Evolutionary conservation across 2,329 filamentous ascomycete genomes (phyloP).

Genomic region (Lecanicillium sp.): DNA sequence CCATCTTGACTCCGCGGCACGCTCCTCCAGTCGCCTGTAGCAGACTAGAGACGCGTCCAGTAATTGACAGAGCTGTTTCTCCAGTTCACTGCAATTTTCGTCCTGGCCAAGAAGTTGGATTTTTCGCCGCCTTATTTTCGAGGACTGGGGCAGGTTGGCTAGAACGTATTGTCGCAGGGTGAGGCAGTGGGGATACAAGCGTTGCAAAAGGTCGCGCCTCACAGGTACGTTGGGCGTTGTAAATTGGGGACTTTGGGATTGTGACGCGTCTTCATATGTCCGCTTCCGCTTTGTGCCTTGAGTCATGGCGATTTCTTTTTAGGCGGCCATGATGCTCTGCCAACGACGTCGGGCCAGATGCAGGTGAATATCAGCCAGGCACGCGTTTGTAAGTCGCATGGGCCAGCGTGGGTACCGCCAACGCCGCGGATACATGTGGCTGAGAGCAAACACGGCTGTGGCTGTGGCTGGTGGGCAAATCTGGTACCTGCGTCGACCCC

Average conservation of each 20-base stretch:
- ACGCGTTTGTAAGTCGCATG: background rate
- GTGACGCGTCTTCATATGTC: slow-evolving; percentile 15
- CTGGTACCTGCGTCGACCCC: no score
- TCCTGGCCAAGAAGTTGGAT: slow-evolving; percentile 36
- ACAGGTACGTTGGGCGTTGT: slow-evolving; percentile 12
- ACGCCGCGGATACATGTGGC: no score
- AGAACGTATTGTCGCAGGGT: slow-evolving; percentile 67
- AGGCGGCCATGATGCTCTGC: no score
- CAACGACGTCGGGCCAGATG: no score
- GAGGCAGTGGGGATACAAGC: slow-evolving; percentile 58
- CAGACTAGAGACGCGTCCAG: slow-evolving; percentile 68
- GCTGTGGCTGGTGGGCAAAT: background rate
- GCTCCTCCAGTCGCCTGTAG: slow-evolving; percentile 18
- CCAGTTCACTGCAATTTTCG: slow-evolving; percentile 19
- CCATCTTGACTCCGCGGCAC: slow-evolving; percentile 25
- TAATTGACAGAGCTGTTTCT: slow-evolving; percentile 42
- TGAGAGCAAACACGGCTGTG: background rate
- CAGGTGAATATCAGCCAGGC: no score
- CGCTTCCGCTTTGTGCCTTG: slow-evolving; percentile 4
- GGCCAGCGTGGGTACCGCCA: background rate
- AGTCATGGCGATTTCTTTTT: background rate
- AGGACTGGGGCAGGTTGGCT: slow-evolving; percentile 55
- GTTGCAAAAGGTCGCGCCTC: slow-evolving; percentile 56
- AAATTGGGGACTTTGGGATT: slow-evolving; percentile 8
- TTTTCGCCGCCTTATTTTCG: slow-evolving; percentile 53